These are phyloP conservation scores for Aspergillus sp. DNA, from an alignment of 2,329 filamentous ascomycete species.

Conservation along the genomic window DNA sequence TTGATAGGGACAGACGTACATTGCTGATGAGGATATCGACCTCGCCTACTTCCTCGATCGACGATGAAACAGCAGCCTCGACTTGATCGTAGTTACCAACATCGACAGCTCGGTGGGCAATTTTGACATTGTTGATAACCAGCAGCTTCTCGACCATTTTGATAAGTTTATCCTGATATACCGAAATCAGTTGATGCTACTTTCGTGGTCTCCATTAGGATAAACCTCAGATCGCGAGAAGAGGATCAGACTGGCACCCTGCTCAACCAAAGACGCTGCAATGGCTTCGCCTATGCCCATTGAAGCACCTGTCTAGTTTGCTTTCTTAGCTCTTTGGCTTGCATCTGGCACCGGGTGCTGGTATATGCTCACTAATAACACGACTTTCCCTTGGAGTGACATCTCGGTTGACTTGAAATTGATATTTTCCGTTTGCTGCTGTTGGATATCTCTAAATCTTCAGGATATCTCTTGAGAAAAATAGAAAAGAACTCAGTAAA, in stretches of 20 bases:
- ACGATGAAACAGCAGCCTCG: constrained; percentile 21
- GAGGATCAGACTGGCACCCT: constrained; percentile 38
- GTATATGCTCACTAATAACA: neutral
- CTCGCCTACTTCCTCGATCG: constrained; percentile 26
- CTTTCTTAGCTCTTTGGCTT: neutral
- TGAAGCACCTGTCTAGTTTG: constrained; percentile 35
- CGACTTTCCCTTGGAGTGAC: neutral
- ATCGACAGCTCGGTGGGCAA: constrained; percentile 11
- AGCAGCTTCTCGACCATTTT: constrained; percentile 12
- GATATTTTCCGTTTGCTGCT: neutral
- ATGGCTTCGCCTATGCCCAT: constrained; percentile 46
- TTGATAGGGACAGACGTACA: constrained; percentile 7
- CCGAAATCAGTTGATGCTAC: too few relatives aligned
- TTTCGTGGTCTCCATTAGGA: too few relatives aligned
- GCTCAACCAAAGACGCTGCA: constrained; percentile 32
- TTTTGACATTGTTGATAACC: constrained; percentile 4
- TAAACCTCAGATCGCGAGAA: constrained; percentile 33
- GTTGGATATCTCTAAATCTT: too few relatives aligned
- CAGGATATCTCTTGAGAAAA: too few relatives aligned
- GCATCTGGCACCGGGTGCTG: neutral
- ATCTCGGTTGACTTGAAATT: neutral
- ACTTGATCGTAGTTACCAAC: constrained; percentile 13
- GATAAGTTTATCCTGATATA: neutral
- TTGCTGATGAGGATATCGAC: constrained; percentile 46
- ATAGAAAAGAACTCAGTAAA: neutral